Percentiles rank a stretch among this genome's conserved stretches.
Evolutionary conservation across 2,329 filamentous ascomycete species (phyloP).

Genomic region (Cladosporium sphaerospermum): DNA sequence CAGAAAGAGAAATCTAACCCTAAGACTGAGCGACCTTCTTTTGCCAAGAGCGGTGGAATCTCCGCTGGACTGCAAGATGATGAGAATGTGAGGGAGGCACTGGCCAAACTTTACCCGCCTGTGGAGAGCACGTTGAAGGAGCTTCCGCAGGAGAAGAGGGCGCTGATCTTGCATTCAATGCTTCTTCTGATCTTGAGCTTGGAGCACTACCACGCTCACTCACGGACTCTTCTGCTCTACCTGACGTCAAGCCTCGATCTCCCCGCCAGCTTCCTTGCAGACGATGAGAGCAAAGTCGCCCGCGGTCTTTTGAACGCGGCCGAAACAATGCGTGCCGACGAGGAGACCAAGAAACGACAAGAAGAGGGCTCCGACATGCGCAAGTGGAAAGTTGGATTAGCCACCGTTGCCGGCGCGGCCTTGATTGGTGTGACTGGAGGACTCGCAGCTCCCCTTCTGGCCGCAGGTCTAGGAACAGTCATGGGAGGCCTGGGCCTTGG

Average conservation of each 20-base stretch:
- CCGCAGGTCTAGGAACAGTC: constrained; percentile 71
- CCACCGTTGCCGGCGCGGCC: constrained; percentile 79
- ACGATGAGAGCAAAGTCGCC: constrained; percentile 61
- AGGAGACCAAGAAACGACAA: constrained; percentile 65
- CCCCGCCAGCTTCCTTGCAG: constrained; percentile 25
- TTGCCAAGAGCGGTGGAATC: constrained; percentile 14
- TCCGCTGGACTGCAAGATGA: constrained; percentile 24
- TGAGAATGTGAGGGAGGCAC: constrained; percentile 24
- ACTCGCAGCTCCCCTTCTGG: constrained; percentile 69
- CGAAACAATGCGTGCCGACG: constrained; percentile 69
- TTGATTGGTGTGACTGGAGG: constrained; percentile 78
- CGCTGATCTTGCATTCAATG: constrained; percentile 33
- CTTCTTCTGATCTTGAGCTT: constrained; percentile 34
- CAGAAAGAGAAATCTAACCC: constrained; percentile 34
- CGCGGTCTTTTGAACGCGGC: constrained; percentile 68
- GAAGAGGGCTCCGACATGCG: constrained; percentile 60
- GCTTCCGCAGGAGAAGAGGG: constrained; percentile 31
- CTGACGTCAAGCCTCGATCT: constrained; percentile 31
- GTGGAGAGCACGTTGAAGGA: constrained; percentile 32
- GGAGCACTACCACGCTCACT: constrained; percentile 34
- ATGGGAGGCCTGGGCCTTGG: constrained; percentile 73
- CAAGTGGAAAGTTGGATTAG: constrained; percentile 78
- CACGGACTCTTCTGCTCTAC: constrained; percentile 30
- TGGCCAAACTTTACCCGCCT: constrained; percentile 31
- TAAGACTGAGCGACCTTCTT: constrained; percentile 18